Base-by-base conservation (phyloP, 352 stramenopile genomes). In the Blastocystis sp. region DNA sequence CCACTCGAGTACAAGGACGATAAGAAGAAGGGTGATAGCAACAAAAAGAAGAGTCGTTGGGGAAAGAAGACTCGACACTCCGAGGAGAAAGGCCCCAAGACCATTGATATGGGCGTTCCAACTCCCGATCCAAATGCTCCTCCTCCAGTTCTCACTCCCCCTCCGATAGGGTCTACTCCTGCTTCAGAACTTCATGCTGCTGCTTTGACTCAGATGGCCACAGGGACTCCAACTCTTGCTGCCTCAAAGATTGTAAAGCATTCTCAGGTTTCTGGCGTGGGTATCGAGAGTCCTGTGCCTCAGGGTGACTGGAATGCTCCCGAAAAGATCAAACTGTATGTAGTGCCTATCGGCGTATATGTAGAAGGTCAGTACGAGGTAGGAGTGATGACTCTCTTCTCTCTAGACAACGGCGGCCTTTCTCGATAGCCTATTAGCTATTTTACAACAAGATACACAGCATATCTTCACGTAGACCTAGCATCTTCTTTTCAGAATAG, bases 1-100 rank as follows among this genome's bases (percentile, higher is more conserved):
- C 41, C 59, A 15, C 41, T 82, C 41, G 73, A 82, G 50, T 82
- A 82, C 73, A 82, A 82, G 50, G 54, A 63, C 5, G 73, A 82
- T 9, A 82, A 82, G 73, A 82, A 66, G 47, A 82, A 82, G 47
- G 73, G 73, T 34, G 73, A 66, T 15, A 39, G 18, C 18, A 41
- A 34, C 8, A 82, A 82, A 26, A 82, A 82, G 73, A 82, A 82
- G 73, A 63, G 73, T 5, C 3, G 20, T 18, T 82, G 73, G 73
- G 73, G 73, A 20, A 37, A 29, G 13, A 64, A 66, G 50, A 50
- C 15, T 23, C n/a, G 3, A 4, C 15, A 50, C 26, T 37, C 15
- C 8, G 66, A 77, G 29, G 50, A 64, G 5, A 66, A 63, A 26
- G 73, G 29, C 1, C 41, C 59, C 6, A 63, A 82, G 73, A n/a